phyloP scores from a whole-genome alignment of 164 flowering plant genomes.

The Stephania cephalantha region DNA sequence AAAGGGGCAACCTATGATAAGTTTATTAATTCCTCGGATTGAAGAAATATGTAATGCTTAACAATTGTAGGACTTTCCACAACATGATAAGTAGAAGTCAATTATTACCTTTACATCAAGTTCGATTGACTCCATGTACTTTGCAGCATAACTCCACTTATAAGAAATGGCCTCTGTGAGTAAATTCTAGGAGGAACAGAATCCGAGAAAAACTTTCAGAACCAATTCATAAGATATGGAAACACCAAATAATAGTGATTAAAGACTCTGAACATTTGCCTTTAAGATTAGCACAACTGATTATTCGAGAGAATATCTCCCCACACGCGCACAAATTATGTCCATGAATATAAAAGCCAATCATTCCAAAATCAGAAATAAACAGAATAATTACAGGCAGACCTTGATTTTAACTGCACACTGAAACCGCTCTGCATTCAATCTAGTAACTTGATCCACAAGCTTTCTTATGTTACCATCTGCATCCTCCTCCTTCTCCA shows the following conservation, averaged over 20 bases:
- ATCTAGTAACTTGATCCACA: slow-evolving; percentile 39
- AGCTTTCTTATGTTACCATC: slow-evolving; percentile 49
- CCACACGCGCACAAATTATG: not conserved
- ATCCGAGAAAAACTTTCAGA: not conserved
- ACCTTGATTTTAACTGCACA: slow-evolving; percentile 64
- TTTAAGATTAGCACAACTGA: slow-evolving; percentile 1
- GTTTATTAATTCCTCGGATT: not conserved
- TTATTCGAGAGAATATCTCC: not conserved
- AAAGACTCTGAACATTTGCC: not conserved
- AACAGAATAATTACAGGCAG: slow-evolving; percentile 8
- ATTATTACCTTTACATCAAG: slow-evolving; percentile 64
- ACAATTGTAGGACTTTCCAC: not conserved
- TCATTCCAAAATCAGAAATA: not conserved
- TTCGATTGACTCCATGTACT: slow-evolving; percentile 58
- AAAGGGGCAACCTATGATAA: not conserved
- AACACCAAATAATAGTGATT: not conserved
- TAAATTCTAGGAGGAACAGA: slow-evolving; percentile 37
- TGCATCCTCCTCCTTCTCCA: slow-evolving; percentile 57
- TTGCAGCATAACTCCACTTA: slow-evolving; percentile 55
- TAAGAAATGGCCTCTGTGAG: slow-evolving; percentile 59
- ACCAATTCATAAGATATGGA: not conserved
- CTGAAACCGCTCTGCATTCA: slow-evolving; percentile 46
- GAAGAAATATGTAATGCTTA: not conserved
- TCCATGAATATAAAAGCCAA: not conserved
- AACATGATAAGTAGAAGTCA: not conserved